Evolutionary conservation across 176 grass and related monocot species (phyloP).

Genomic region (Carex cristatella): DNA sequence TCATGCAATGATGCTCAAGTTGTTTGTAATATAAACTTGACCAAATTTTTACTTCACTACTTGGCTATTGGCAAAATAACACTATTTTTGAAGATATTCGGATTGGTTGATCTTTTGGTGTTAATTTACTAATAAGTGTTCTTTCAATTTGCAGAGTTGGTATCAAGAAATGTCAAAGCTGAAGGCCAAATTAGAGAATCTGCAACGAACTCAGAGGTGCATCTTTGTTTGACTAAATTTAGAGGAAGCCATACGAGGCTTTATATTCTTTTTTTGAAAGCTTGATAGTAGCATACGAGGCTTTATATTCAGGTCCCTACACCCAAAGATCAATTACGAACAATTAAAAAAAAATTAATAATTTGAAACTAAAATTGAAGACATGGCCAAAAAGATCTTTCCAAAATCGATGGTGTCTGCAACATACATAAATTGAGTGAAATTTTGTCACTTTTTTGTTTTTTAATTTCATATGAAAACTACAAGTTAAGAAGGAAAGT

Average conservation of each 20-base stretch:
- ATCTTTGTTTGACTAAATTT: not conserved
- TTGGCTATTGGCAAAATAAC: not conserved
- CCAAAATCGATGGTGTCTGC: not conserved
- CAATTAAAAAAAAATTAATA: not conserved
- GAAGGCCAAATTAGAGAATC: conserved; percentile 73
- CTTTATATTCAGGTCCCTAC: not conserved
- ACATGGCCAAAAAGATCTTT: not conserved
- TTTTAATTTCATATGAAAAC: not conserved
- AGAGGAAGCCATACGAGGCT: not conserved
- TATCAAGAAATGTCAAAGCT: conserved; percentile 95
- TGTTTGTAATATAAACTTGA: not conserved
- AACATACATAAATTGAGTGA: not conserved
- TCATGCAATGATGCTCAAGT: not conserved
- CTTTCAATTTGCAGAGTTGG: conserved; percentile 46
- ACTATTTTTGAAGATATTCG: not conserved
- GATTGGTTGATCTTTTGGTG: not conserved
- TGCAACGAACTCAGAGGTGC: conserved; percentile 88
- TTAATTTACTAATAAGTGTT: not conserved
- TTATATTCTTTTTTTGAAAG: not conserved
- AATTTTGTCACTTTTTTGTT: not conserved
- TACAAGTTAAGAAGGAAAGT: not conserved
- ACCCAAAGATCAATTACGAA: not conserved
- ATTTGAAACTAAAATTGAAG: not conserved
- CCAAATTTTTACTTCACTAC: not conserved
- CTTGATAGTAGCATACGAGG: not conserved